Percentiles rank a stretch among this genome's conserved stretches.
Evolutionary conservation across 768 basidiomycete genomes (phyloP).

Genomic region (Lactifluus pinguis): DNA sequence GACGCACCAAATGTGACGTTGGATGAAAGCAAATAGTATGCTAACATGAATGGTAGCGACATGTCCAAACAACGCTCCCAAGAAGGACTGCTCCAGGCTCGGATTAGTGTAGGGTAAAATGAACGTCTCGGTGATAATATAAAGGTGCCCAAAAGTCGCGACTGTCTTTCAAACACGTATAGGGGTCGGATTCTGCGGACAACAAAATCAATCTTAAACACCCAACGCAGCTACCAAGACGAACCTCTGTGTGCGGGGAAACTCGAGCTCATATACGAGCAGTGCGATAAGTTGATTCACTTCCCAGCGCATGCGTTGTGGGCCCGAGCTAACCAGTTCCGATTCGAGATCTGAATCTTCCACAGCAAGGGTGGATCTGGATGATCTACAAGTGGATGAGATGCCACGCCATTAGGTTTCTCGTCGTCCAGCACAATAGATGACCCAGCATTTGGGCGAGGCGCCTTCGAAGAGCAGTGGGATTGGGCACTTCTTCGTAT

Average conservation of each 20-base stretch:
- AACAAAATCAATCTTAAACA: neutral
- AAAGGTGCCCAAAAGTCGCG: constrained; percentile 96
- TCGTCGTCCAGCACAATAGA: neutral
- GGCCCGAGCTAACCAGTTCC: constrained; percentile 69
- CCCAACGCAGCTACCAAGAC: constrained; percentile 20
- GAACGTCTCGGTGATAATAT: constrained; percentile 88
- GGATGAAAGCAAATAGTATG: constrained; percentile 71
- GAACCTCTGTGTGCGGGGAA: constrained; percentile 80
- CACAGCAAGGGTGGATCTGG: constrained; percentile 58
- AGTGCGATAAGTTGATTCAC: constrained; percentile 86
- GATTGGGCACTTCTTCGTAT: constrained; percentile 39
- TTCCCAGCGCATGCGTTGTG: constrained; percentile 58
- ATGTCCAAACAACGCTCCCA: constrained; percentile 72
- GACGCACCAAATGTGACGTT: constrained; percentile 72
- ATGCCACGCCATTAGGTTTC: constrained; percentile 20
- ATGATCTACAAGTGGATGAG: constrained; percentile 53
- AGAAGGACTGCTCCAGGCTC: constrained; percentile 57
- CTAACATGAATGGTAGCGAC: constrained; percentile 87
- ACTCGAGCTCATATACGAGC: constrained; percentile 93
- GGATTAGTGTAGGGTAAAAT: constrained; percentile 77
- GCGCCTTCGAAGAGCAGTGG: constrained; percentile 48
- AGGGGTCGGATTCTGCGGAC: constrained; percentile 47
- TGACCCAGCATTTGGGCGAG: constrained; percentile 25
- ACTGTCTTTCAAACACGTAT: constrained; percentile 60
- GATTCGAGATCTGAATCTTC: constrained; percentile 68